phyloP scores from a whole-genome alignment of 768 basidiomycete genomes.

The Cystofilobasidium ferigula region DNA sequence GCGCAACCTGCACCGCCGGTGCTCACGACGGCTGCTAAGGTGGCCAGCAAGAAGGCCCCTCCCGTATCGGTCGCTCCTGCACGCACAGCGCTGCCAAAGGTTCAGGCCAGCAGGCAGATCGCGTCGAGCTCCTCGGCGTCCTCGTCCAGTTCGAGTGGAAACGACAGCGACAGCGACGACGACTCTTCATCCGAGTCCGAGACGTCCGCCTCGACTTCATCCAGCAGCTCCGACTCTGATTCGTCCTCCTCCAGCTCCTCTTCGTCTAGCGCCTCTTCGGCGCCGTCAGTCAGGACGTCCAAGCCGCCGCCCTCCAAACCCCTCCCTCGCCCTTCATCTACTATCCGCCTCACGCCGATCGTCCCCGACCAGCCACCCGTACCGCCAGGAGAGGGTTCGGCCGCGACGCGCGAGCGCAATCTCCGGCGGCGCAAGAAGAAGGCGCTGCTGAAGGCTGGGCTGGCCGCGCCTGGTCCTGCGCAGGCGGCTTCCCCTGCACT shows the following conservation, averaged over 20 bases:
- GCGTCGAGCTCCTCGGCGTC: too few species aligned
- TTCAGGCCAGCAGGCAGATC: too few species aligned
- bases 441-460: constrained; percentile 8
- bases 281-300: background rate
- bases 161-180: too few species aligned
- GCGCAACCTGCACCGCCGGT: background rate
- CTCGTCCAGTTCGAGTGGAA: too few species aligned
- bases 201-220: background rate
- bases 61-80: too few species aligned
- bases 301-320: background rate
- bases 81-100: too few species aligned
- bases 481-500: background rate
- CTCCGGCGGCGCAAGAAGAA: constrained; percentile 20
- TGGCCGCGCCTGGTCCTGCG: background rate
- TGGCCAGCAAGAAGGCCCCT: too few species aligned
- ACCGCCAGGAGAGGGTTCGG: constrained; percentile 14
- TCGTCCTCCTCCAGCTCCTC: constrained; percentile 5
- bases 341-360: constrained; percentile 7
- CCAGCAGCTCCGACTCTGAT: background rate
- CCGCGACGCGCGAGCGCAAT: constrained; percentile 22
- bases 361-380: constrained; percentile 19
- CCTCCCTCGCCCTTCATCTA: background rate
- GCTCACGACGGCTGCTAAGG: background rate
- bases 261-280: constrained; percentile 4
- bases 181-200: too few species aligned